Conservation (phyloP, 2,329 filamentous ascomycete genomes). For the Herpotrichia juniperi region DNA sequence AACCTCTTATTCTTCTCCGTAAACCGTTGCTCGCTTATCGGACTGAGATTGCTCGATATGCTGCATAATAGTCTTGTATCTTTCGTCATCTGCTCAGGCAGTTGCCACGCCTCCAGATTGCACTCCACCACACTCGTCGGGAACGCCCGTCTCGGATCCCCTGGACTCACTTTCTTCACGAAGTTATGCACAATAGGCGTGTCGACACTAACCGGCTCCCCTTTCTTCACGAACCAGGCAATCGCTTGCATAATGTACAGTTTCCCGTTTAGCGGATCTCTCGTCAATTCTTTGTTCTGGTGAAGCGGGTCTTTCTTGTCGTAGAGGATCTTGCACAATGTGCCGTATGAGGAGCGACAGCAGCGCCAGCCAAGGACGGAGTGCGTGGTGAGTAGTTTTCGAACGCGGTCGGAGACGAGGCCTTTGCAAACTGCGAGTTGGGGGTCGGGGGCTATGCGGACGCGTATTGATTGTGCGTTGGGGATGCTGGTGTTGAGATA, state of each 20-base stretch:
- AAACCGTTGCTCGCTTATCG: constrained; percentile 39
- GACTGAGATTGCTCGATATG: constrained; percentile 39
- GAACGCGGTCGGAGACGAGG: constrained; percentile 58
- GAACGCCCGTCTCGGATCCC: constrained; percentile 38
- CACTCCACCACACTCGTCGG: constrained; percentile 40
- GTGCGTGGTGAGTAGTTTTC: constrained; percentile 51
- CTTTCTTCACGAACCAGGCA: constrained; percentile 47
- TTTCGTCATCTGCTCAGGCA: constrained; percentile 39
- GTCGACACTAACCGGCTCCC: constrained; percentile 41
- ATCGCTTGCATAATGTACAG: constrained; percentile 43
- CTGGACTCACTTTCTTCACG: constrained; percentile 36
- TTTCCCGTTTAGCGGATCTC: constrained; percentile 42
- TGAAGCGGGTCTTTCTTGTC: constrained; percentile 42
- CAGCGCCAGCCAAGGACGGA: constrained; percentile 52
- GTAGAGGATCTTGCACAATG: constrained; percentile 45
- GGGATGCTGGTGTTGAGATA: constrained; percentile 35
- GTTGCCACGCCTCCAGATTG: constrained; percentile 23
- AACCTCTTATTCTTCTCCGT: constrained; percentile 44
- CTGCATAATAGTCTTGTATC: constrained; percentile 44
- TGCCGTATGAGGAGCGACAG: constrained; percentile 45
- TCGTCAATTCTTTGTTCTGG: constrained; percentile 23
- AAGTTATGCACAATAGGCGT: constrained; percentile 42
- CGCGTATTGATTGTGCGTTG: constrained; percentile 29
- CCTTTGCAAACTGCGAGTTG: constrained; percentile 63
- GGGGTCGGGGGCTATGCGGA: constrained; percentile 54